phyloP scores from a whole-genome alignment of 768 basidiomycete species.

The Amanita inopinata region DNA sequence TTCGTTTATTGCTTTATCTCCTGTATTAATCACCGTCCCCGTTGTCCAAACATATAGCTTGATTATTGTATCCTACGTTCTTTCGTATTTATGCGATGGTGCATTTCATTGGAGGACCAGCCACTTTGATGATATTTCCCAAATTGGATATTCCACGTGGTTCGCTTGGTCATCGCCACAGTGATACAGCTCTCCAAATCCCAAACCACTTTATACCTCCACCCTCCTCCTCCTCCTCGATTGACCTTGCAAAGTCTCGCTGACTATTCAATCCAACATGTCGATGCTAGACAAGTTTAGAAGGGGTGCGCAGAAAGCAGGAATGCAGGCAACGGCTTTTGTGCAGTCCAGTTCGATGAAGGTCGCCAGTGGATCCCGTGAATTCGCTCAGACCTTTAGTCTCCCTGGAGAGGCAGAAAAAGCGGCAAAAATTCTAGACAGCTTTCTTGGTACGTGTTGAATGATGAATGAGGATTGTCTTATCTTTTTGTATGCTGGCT shows the following conservation, averaged over 20 bases:
- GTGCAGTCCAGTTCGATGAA: constrained; percentile 55
- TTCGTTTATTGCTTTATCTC: no score
- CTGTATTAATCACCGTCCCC: no score
- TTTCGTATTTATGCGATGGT: no score
- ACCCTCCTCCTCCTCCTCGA: neutral
- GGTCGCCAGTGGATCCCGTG: constrained; percentile 65
- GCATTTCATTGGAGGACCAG: no score
- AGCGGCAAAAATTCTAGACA: constrained; percentile 82
- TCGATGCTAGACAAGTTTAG: constrained; percentile 72
- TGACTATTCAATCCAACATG: constrained; percentile 18
- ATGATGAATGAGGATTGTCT: no score
- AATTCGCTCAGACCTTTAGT: constrained; percentile 77
- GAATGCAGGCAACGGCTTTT: constrained; percentile 71
- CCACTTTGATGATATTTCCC: neutral
- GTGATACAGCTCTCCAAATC: neutral
- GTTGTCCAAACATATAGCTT: no score
- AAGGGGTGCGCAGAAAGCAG: constrained; percentile 73
- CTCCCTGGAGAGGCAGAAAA: constrained; percentile 92
- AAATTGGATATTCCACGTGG: neutral
- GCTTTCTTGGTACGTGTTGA: constrained; percentile 77
- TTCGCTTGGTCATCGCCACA: neutral
- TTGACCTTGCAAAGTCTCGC: neutral
- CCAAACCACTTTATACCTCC: neutral
- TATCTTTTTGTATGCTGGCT: neutral
- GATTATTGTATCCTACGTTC: no score